A percentile compares a stretch with the other conserved stretches of the same genome.
phyloP scores from a whole-genome alignment of 495 filamentous ascomycete species.

The Eremomyces bilateralis region DNA sequence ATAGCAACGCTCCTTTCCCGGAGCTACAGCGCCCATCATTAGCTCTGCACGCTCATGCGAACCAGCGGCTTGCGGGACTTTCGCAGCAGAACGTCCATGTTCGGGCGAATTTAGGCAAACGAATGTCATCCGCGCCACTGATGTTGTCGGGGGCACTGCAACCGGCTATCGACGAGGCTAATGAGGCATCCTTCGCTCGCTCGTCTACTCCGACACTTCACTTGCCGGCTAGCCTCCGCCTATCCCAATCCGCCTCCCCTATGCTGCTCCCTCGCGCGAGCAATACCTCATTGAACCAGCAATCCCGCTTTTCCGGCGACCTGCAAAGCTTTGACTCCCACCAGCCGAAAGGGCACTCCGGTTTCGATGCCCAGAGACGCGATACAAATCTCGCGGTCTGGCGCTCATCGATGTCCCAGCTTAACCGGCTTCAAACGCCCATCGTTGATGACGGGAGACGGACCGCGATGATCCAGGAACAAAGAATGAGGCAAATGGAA shows the following conservation, averaged over 20 bases:
- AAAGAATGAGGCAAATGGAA: slow-evolving; percentile 14
- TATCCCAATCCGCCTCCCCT: slow-evolving; percentile 9
- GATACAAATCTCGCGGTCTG: slow-evolving; percentile 35
- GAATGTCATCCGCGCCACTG: neutral
- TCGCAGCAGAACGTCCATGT: too few relatives aligned
- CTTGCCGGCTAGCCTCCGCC: slow-evolving; percentile 6
- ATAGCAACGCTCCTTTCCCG: too few relatives aligned
- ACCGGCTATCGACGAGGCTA: slow-evolving; percentile 31
- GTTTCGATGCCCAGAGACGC: slow-evolving; percentile 23
- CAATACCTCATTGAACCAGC: slow-evolving; percentile 7
- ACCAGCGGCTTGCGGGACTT: too few relatives aligned
- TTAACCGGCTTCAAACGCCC: neutral
- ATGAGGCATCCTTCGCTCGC: slow-evolving; percentile 38
- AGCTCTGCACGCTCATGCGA: too few relatives aligned
- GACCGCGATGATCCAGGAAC: slow-evolving; percentile 20
- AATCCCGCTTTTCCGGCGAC: slow-evolving; percentile 4
- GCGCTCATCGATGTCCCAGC: neutral
- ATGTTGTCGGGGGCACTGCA: neutral
- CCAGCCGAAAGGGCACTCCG: slow-evolving; percentile 29
- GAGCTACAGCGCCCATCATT: too few relatives aligned
- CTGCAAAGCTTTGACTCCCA: slow-evolving; percentile 29
- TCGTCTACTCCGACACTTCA: slow-evolving; percentile 17
- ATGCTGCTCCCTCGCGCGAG: neutral
- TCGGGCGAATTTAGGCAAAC: too few relatives aligned
- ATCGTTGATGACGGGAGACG: neutral